Evolutionary conservation across 495 filamentous ascomycete genomes (phyloP), one percentile per base, ranked within the genome.

Genomic region (Clavariopsis aquatica): DNA sequence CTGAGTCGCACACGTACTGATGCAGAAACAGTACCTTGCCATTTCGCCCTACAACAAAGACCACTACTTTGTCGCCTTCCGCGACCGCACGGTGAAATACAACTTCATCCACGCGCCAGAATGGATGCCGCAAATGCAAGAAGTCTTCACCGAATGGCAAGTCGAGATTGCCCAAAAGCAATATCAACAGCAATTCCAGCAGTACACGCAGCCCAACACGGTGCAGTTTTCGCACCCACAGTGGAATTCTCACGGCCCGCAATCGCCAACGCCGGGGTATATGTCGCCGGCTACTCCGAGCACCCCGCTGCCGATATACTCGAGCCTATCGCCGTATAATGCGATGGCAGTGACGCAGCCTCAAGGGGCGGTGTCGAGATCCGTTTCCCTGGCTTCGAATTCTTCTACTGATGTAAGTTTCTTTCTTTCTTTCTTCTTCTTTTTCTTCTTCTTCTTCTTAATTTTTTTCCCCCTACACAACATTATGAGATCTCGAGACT

Each of bases 91-190:
- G 12, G 60, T 70, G 15, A 64, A 67, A 52, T 70, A 70, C 64
- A 67, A 63, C 27, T 60, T 70, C 60, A 49, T 26, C 17, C 55
- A 55, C 0, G 26, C 41, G 4, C 45, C 52, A 1, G 64, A 70
- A 52, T 70, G 68, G 68, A 64, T 70, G 60, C 68, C 64, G 23
- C 68, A 64, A 34, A 70, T 70, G 59, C 64, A 61, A 36, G 53
- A 66, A 54, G 68, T 67, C n/a, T 70, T 70, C 43, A 1, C 22
- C 8, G 59, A 66, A 29, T 70, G 68, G 68, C 68, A 70, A 34
- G 49, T 27, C 2, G 68, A 70, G 47, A 62, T 66, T 38, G 27
- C 53, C 60, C 38, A 52, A 29, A 28, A 22, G 31, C 59, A 55
- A 56, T 57, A 31, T 43, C 49, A 23, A 23, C 45, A 59, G 19